phyloP scores from a whole-genome alignment of 306 rosid genomes.

The cucumber (Cucumis sativus) region Cucumber_9930_V3 NC_026660.2:22869001-22869500 shows the following conservation, averaged over 20 bases:
- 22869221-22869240: constrained; percentile 30
- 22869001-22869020: constrained; percentile 81
- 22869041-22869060: constrained; percentile 57
- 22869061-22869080: constrained; percentile 66
- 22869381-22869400: neutral
- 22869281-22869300: neutral
- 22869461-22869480: neutral
- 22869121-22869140: constrained; percentile 69
- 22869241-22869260: neutral
- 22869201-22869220: constrained; percentile 70
- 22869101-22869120: constrained; percentile 58
- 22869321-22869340: neutral
- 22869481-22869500: neutral
- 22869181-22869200: constrained; percentile 69
- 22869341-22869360: neutral
- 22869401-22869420: neutral
- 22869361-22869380: neutral
- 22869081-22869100: constrained; percentile 83
- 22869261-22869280: neutral
- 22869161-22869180: constrained; percentile 75
- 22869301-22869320: neutral
- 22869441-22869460: neutral
- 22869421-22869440: neutral
- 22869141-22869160: constrained; percentile 72
- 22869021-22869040: constrained; percentile 48